Evolutionary conservation across 345 rosid species (phyloP).

Genomic region (Brassica rapa): DNA sequence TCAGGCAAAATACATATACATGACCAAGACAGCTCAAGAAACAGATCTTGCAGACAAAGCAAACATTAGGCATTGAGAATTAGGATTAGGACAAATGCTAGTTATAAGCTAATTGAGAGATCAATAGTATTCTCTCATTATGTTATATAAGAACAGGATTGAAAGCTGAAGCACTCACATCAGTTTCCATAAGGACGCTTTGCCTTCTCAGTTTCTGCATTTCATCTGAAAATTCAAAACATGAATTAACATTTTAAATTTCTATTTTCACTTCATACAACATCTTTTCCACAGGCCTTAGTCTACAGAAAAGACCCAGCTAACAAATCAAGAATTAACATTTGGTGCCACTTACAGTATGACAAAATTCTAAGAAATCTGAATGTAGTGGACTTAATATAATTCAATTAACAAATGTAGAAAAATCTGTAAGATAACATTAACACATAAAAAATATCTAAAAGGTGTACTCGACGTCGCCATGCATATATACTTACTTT

Average conservation of each 20-base stretch:
- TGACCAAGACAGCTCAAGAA: background rate
- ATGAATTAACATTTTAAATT: too few relatives aligned
- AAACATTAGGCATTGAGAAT: background rate
- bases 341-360: background rate
- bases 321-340: background rate
- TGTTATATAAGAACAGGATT: too few relatives aligned
- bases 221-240: background rate
- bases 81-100: background rate
- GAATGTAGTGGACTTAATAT: background rate
- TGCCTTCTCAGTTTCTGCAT: too few relatives aligned
- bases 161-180: too few relatives aligned
- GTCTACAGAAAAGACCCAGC: background rate
- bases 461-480: background rate
- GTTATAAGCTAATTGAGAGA: background rate
- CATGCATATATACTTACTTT: background rate
- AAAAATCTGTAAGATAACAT: too few relatives aligned
- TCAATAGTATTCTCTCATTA: too few relatives aligned
- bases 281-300: too few relatives aligned
- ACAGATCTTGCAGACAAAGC: conserved; percentile 8
- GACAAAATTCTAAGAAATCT: background rate
- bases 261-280: background rate
- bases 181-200: too few relatives aligned
- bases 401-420: background rate
- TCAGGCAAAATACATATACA: background rate
- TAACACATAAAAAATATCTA: too few relatives aligned